A percentile compares a stretch with the other conserved stretches of the same genome.
phyloP scores from a whole-genome alignment of 2,329 filamentous ascomycete species.

The Sphaerulina vaccinii region DNA sequence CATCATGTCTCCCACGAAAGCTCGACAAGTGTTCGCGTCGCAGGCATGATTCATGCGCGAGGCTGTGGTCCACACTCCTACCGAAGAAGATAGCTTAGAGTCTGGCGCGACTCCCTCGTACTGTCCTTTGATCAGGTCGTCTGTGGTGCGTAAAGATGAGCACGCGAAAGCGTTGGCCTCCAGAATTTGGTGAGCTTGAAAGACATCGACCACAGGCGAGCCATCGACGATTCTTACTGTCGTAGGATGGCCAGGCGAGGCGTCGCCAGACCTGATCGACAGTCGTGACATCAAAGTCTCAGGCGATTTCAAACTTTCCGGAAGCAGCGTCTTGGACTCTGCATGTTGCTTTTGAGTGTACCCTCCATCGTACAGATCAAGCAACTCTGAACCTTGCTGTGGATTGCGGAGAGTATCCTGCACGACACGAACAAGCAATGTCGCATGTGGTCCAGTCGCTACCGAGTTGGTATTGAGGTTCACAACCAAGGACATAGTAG shows the following conservation, averaged over 20 bases:
- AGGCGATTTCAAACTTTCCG: too few relatives aligned
- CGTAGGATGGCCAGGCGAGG: constrained; percentile 13
- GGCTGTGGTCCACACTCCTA: constrained; percentile 50
- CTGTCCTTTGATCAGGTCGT: neutral
- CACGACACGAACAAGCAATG: constrained; percentile 15
- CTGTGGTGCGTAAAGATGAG: neutral
- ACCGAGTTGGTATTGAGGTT: constrained; percentile 15
- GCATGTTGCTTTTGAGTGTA: too few relatives aligned
- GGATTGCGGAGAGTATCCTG: constrained; percentile 22
- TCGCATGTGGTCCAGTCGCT: constrained; percentile 15
- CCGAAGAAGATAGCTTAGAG: neutral
- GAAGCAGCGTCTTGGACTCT: too few relatives aligned
- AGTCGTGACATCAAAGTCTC: too few relatives aligned
- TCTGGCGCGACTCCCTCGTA: neutral
- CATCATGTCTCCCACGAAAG: constrained; percentile 58
- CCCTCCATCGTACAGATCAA: too few relatives aligned
- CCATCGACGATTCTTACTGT: constrained; percentile 9
- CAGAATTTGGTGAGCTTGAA: constrained; percentile 18
- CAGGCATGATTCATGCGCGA: constrained; percentile 57
- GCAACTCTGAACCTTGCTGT: constrained; percentile 12
- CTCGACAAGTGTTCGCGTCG: constrained; percentile 45
- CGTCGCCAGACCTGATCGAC: too few relatives aligned
- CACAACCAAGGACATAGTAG: constrained; percentile 5
- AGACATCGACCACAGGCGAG: constrained; percentile 20
- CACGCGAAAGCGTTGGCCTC: constrained; percentile 23